Percentiles rank a stretch among this genome's conserved stretches.
These are phyloP conservation scores for Aspergillus chevalieri DNA, from an alignment of 2,329 filamentous ascomycete genomes.

Conservation along the genomic window DNA sequence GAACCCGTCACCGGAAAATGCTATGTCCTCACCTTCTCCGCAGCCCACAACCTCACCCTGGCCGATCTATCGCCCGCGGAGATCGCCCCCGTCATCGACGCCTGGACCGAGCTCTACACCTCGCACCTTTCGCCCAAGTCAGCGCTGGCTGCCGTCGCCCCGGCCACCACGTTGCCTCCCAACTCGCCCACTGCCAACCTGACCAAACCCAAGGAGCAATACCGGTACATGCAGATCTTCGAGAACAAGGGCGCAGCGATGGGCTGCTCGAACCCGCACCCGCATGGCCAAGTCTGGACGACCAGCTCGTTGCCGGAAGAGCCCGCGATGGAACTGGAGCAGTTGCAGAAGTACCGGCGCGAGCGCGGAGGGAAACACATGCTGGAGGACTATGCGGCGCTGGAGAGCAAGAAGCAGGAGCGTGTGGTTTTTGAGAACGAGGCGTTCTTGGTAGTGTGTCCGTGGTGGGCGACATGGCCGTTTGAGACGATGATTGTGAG, in stretches of 20 bases:
- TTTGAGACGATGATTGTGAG: constrained; percentile 90
- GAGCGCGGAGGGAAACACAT: constrained; percentile 70
- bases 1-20: constrained; percentile 89
- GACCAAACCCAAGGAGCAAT: constrained; percentile 62
- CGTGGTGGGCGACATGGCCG: constrained; percentile 97
- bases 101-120: constrained; percentile 87
- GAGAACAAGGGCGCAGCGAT: constrained; percentile 98
- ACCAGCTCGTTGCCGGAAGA: constrained; percentile 89
- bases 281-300: constrained; percentile 94
- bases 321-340: constrained; percentile 68
- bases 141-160: constrained; percentile 50
- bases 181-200: constrained; percentile 41
- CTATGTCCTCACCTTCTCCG: constrained; percentile 92
- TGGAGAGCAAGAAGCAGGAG: constrained; percentile 76
- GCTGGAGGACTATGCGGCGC: constrained; percentile 75
- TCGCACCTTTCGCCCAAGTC: constrained; percentile 69
- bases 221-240: constrained; percentile 98
- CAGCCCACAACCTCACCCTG: constrained; percentile 82
- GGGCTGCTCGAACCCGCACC: constrained; percentile 98
- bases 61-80: constrained; percentile 75
- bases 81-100: constrained; percentile 76
- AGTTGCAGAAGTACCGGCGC: constrained; percentile 70
- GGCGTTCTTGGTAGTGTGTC: constrained; percentile 78
- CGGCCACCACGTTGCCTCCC: constrained; percentile 43
- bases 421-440: constrained; percentile 84